Percentiles rank a stretch among this genome's conserved stretches.
Conservation (phyloP, 441 rosid species). For the Capsella rubella region DNA sequence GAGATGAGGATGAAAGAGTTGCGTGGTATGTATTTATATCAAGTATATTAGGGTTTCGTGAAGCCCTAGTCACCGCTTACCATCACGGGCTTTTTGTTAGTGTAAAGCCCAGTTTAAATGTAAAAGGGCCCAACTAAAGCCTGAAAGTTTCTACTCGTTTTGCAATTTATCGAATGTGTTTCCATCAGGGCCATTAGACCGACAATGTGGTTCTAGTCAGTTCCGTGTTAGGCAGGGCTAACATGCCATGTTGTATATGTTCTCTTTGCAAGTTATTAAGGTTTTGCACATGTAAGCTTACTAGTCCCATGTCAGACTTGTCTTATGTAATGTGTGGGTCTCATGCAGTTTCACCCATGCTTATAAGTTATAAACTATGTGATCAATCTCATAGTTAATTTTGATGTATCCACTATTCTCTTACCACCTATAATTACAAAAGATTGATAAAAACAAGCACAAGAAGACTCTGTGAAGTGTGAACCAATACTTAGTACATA, state of each 20-base stretch:
- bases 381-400: too few relatives aligned
- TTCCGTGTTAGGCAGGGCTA: too few relatives aligned
- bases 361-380: neutral
- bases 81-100: neutral
- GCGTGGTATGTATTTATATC: neutral
- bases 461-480: too few relatives aligned
- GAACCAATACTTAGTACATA: too few relatives aligned
- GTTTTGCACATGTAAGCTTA: neutral
- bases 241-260: too few relatives aligned
- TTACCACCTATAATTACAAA: too few relatives aligned
- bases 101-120: too few relatives aligned
- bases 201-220: too few relatives aligned
- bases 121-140: neutral
- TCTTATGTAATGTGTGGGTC: neutral
- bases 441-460: too few relatives aligned
- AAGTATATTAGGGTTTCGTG: slow-evolving; percentile 7
- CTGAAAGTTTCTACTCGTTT: neutral
- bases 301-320: neutral
- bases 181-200: too few relatives aligned
- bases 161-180: too few relatives aligned
- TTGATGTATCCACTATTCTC: too few relatives aligned
- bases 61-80: slow-evolving; percentile 33
- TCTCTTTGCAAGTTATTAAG: neutral
- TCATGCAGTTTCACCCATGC: neutral
- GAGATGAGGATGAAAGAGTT: neutral